Conservation (phyloP, 139 green algal species). For the Volvox africanus region DNA sequence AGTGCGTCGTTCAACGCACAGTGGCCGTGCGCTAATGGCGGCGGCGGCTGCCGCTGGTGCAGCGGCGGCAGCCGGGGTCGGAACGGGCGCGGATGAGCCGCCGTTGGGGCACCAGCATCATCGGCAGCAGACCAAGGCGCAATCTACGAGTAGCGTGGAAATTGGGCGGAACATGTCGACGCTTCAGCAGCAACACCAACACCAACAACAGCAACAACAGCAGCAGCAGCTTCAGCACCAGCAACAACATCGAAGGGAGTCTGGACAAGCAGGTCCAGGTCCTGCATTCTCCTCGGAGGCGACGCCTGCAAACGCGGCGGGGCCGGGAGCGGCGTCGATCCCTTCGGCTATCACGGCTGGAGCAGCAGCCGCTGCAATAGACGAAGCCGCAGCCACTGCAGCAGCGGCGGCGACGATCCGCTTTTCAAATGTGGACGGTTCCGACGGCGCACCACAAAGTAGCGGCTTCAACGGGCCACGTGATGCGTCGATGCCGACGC, state of each 20-base stretch:
- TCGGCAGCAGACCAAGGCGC: not conserved
- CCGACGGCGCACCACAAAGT: not conserved
- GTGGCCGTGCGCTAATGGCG: constrained; percentile 11
- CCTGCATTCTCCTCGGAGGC: not conserved
- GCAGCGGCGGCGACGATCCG: not conserved
- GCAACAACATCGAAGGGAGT: not conserved
- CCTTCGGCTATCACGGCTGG: not conserved
- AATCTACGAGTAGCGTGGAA: not conserved
- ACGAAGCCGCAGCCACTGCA: not conserved
- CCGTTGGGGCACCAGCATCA: not conserved
- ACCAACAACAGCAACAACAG: not conserved
- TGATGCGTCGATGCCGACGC: not conserved
- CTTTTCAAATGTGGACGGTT: no score
- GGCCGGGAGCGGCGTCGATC: not conserved
- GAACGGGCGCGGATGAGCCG: not conserved
- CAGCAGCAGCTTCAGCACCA: not conserved
- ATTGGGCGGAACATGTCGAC: not conserved
- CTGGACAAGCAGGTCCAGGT: no score
- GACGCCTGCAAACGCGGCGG: not conserved
- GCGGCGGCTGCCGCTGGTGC: not conserved
- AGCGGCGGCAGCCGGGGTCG: not conserved
- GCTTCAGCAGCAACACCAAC: not conserved
- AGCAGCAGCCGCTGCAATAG: not conserved
- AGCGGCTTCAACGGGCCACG: not conserved
- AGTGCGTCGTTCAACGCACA: constrained; percentile 6